phyloP scores from a whole-genome alignment of 768 basidiomycete genomes.

The Collybiopsis confluens region DNA sequence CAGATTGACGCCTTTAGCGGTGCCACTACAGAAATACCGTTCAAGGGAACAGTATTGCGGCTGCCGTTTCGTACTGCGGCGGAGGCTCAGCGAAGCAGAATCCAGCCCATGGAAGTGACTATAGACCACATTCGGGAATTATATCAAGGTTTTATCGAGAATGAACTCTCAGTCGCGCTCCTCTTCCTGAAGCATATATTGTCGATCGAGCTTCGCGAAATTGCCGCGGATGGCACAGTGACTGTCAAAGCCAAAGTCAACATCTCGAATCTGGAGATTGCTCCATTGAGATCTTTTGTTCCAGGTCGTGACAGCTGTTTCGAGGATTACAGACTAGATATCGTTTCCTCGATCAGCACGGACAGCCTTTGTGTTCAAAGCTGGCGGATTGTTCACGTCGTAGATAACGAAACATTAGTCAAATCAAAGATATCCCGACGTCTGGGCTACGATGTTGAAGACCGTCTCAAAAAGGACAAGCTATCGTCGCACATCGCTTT shows the following conservation, averaged over 20 bases:
- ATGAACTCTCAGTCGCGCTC: slow-evolving; percentile 20
- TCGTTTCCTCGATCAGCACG: slow-evolving; percentile 4
- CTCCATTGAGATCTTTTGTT: slow-evolving; percentile 12
- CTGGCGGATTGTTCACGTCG: slow-evolving; percentile 17
- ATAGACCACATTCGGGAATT: slow-evolving; percentile 14
- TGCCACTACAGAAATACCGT: not conserved
- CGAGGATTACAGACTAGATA: slow-evolving; percentile 12
- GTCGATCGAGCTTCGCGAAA: slow-evolving; percentile 21
- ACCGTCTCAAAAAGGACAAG: slow-evolving; percentile 22
- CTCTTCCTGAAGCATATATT: slow-evolving; percentile 24
- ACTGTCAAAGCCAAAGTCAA: slow-evolving; percentile 14
- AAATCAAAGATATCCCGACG: slow-evolving; percentile 5
- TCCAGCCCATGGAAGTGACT: slow-evolving; percentile 11
- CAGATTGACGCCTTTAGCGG: slow-evolving; percentile 20
- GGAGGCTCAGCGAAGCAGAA: slow-evolving; percentile 11
- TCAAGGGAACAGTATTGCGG: slow-evolving; percentile 23
- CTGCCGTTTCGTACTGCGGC: slow-evolving; percentile 22
- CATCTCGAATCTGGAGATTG: slow-evolving; percentile 12
- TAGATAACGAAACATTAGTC: slow-evolving; percentile 12
- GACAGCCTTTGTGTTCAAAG: not conserved
- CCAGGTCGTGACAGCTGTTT: slow-evolving; percentile 9
- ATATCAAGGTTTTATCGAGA: slow-evolving; percentile 21
- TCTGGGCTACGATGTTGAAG: slow-evolving; percentile 15
- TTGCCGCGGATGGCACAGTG: slow-evolving; percentile 13
- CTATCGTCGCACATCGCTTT: slow-evolving; percentile 24